Conservation (phyloP, 495 filamentous ascomycete genomes). For the Penicillium simplicissimum region DNA sequence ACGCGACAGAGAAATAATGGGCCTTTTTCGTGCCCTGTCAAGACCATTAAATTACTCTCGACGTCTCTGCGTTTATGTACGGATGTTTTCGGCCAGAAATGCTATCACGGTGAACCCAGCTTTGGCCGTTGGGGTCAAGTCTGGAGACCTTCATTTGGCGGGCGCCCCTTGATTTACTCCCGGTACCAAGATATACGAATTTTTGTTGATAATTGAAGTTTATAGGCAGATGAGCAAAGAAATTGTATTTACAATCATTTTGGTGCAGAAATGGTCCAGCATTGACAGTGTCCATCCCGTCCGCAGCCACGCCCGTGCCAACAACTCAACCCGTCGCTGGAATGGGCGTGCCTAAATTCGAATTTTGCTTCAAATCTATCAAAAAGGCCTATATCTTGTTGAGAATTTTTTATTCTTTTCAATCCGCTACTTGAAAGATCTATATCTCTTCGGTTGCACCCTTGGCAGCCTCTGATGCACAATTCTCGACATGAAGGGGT, state of each 20-base stretch:
- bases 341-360: neutral
- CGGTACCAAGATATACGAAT: neutral
- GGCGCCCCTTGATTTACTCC: neutral
- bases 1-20: conserved; percentile 9
- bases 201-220: neutral
- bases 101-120: neutral
- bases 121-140: neutral
- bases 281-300: neutral
- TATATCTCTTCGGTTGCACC: neutral
- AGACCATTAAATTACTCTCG: neutral
- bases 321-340: neutral
- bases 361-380: neutral
- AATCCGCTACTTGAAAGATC: neutral
- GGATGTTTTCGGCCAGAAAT: neutral
- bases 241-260: neutral
- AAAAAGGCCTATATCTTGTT: neutral
- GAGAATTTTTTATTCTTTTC: neutral
- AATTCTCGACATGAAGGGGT: neutral
- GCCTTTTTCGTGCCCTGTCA: neutral
- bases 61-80: neutral
- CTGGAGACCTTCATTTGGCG: neutral
- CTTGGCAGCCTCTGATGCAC: neutral
- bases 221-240: neutral
- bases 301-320: neutral
- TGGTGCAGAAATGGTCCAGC: neutral